Evolutionary conservation across 257 asterid genomes (phyloP), one percentile per base, ranked within the genome.

Genomic region (Ilex asprella): DNA sequence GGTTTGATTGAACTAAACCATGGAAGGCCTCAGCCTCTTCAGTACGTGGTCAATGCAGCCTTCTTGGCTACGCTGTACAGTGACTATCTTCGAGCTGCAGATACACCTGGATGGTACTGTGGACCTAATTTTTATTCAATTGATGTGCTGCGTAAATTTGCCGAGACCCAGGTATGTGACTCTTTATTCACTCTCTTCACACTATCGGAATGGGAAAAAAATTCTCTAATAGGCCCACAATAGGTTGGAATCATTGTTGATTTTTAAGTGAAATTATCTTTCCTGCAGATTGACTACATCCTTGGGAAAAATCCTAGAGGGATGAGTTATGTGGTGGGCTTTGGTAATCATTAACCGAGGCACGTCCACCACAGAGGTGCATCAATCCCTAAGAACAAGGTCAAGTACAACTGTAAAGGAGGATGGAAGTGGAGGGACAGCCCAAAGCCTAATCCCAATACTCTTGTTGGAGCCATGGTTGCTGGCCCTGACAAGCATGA

Each of bases 71-170:
- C 93, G 35, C 63, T 92, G 76, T 92, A 82, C 63, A 85, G 95
- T 16, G 98, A 92, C 77, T 92, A 88, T 64, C 91, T 92, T 75
- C 82, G 66, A 30, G 97, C 98, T 61, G 94, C 95, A 0, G 95
- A 92, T 62, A 86, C 94, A 10, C 98, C 98, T 31, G 98, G 98
- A 30, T 92, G 98, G 98, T 80, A 88, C 30, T 92, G 98, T 72
- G 98, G 98, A 64, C 98, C 98, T 60, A 85, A 63, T 62, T 92
- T 92, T 87, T 92, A 84, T 79, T 82, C 96, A 27, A 74, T 77
- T 9, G 89, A 87, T 50, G 82, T 82, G 76, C 87, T 92, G 58
- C 90, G 95, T 6, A 66, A 85, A 77, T 92, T 88, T 14, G 96
- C 98, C 0, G 72, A 84, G 74, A 86, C 98, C 6, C 98, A 92